phyloP scores from a whole-genome alignment of 805 yeast species.

The Dipodascopsis tothii region DNA sequence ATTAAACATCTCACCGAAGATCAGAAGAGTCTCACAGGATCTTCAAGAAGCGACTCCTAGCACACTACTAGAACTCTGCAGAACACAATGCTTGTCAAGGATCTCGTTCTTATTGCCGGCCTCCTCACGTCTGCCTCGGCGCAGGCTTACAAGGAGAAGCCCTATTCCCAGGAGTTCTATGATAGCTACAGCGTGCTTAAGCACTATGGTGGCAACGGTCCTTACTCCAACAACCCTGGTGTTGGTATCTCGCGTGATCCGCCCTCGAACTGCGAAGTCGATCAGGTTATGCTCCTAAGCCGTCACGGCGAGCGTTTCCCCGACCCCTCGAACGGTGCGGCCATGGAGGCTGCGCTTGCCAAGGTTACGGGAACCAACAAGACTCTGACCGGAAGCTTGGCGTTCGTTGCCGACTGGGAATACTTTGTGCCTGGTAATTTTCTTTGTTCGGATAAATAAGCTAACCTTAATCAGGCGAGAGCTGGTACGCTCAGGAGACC shows the following conservation, averaged over 20 bases:
- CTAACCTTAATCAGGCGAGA: conserved; percentile 31
- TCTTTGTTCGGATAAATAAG: background rate
- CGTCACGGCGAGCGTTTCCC: conserved; percentile 60
- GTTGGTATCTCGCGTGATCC: conserved; percentile 47
- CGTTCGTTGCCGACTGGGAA: conserved; percentile 43
- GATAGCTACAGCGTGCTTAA: conserved; percentile 44
- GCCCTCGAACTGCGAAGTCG: conserved; percentile 45
- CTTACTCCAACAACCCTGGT: conserved; percentile 45
- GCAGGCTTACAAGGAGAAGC: background rate
- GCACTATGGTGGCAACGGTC: conserved; percentile 48
- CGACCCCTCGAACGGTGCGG: conserved; percentile 24
- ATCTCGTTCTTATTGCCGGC: background rate
- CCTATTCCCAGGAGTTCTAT: conserved; percentile 22
- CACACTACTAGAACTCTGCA: too few species aligned
- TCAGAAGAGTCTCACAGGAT: too few species aligned
- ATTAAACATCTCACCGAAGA: too few species aligned
- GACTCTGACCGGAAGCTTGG: conserved; percentile 36
- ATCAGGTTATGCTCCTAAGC: conserved; percentile 46
- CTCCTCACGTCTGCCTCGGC: background rate
- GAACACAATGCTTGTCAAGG: too few species aligned
- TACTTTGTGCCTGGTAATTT: conserved; percentile 29
- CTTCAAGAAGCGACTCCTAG: too few species aligned
- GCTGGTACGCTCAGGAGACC: conserved; percentile 46
- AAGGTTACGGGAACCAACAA: conserved; percentile 22
- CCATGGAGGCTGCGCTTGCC: conserved; percentile 29